A percentile compares a stretch with the other conserved stretches of the same genome.
phyloP scores from a whole-genome alignment of 805 yeast species.

The Monosporozyma unispora region DNA sequence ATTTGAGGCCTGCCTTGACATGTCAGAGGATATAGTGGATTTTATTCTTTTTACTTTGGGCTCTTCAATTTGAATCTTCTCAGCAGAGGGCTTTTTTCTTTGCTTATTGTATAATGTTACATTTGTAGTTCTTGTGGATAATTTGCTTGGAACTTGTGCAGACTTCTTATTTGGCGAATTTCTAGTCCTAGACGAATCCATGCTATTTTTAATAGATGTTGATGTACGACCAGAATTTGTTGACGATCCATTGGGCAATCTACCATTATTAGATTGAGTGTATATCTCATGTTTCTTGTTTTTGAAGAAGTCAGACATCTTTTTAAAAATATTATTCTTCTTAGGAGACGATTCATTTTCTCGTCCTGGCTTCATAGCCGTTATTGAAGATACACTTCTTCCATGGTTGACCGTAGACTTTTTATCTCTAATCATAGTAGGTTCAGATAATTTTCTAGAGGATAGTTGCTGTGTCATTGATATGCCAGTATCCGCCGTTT shows the following conservation, averaged over 20 bases:
- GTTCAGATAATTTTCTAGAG: conserved; percentile 4
- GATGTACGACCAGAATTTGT: background rate
- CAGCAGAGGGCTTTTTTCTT: conserved; percentile 1
- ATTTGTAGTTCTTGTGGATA: conserved; percentile 4
- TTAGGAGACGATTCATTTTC: conserved; percentile 8
- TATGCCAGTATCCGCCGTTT: conserved; percentile 6
- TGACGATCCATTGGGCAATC: background rate
- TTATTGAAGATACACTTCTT: background rate
- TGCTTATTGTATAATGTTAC: conserved; percentile 4
- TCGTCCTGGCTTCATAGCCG: background rate
- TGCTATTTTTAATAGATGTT: background rate
- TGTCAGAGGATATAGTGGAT: conserved; percentile 16
- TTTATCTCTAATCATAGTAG: background rate
- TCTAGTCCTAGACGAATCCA: background rate
- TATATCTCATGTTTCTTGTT: conserved; percentile 6
- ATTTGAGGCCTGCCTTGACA: conserved; percentile 25
- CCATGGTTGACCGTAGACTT: background rate
- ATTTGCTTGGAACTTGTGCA: conserved; percentile 1
- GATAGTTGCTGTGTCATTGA: conserved; percentile 3
- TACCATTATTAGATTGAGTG: background rate
- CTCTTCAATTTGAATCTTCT: conserved; percentile 2
- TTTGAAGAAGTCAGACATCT: conserved; percentile 30
- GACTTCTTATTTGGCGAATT: conserved; percentile 1
- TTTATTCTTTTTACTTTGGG: conserved; percentile 20
- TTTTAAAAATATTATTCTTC: conserved; percentile 26